Evolutionary conservation across 805 yeast genomes (phyloP), one percentile per base, ranked within the genome.

Genomic region (Myxozyma neotropica): DNA sequence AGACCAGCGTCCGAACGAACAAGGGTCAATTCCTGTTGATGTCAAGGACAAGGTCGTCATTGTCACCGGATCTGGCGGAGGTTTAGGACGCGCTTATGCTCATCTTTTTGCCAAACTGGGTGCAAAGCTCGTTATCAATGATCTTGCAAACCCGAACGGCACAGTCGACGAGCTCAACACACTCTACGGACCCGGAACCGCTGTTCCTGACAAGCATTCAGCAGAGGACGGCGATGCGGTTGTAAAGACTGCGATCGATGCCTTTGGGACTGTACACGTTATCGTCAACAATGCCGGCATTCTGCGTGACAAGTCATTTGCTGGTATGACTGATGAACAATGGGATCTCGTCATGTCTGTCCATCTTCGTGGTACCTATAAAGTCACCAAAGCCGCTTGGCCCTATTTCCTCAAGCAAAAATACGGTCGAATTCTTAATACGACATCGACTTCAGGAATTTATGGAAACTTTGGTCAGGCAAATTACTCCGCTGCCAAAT

Each of bases 391-490:
- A 72, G 87, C 92, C 54, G 96, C 93, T 8, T 93, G 97, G 97
- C 97, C 97, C 38, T 77, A 87, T 66, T 89, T 93, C 73, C 67
- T 81, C 57, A 82, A 89, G 72, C 90, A 92, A 75, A 83, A 85
- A 67, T 80, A 81, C 55, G 97, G 98, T 68, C 81, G 84, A 65
- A 86, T 93, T 57, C 82, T 93, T 67, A 93, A 93, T 75, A 89
- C 96, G 46, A 82, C 97, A 24, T 91, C 97, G 19, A 93, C 98
- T 8, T 91, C 97, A 1, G 99, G 98, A 66, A 91, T 93, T 68
- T 93, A 93, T 74, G 99, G 99, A 65, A 90, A 88, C 78, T 93
- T 93, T 77, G 99, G 99, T 53, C 99, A 93, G 77, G 89, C 97
- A 42, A 93, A 93, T 78, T 93, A 93, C 75, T 86, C 96, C 21